Conservation (phyloP, 345 rosid genomes). For the Eucalyptus cloeziana region DNA sequence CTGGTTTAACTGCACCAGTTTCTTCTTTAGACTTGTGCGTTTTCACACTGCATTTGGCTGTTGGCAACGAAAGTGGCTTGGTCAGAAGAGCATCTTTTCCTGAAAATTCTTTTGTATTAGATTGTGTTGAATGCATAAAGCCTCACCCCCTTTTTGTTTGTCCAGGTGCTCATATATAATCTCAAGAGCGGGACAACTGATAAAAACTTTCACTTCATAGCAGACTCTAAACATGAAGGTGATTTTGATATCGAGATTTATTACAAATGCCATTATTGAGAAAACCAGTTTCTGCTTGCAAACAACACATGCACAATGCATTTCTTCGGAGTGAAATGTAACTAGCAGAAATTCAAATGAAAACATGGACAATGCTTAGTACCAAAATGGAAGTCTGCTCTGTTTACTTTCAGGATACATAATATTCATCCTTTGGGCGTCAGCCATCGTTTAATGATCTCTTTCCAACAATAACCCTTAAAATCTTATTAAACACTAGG, state of each 20-base stretch:
- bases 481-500: neutral
- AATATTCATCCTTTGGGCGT: neutral
- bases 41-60: constrained; percentile 40
- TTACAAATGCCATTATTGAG: neutral
- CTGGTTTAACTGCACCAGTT: constrained; percentile 30
- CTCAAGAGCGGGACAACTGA: constrained; percentile 10
- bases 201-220: constrained; percentile 24
- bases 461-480: neutral
- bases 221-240: constrained; percentile 39
- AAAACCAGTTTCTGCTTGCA: neutral
- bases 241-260: neutral
- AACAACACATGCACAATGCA: neutral
- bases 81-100: constrained; percentile 19
- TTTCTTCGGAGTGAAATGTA: neutral
- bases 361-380: neutral
- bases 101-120: neutral
- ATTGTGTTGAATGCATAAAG: neutral
- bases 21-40: constrained; percentile 36
- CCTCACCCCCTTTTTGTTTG: neutral
- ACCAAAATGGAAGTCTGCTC: neutral
- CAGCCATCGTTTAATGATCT: neutral
- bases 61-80: constrained; percentile 53
- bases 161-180: constrained; percentile 43
- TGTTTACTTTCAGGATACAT: neutral
- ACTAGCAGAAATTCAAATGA: neutral